Base-by-base conservation (phyloP, 371 early-diverging fungal genomes). In the Syncephalastrum contaminatum region DNA sequence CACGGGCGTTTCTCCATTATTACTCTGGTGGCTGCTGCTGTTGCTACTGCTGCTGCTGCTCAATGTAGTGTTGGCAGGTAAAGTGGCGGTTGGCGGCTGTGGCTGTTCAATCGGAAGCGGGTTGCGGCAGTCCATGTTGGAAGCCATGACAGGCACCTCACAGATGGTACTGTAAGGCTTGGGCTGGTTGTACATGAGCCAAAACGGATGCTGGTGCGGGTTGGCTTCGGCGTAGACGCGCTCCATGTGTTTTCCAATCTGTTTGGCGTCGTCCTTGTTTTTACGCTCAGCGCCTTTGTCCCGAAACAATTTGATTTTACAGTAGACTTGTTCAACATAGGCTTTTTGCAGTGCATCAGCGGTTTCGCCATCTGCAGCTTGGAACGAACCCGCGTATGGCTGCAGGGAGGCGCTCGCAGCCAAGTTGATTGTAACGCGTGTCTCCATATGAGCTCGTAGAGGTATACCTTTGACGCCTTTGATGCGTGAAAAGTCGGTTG, bases 401-500 rank as follows among this genome's bases (percentile, higher is more conserved):
- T 48, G 19, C 52, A 40, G 20, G 19, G 18, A 16, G 15, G n/a
- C 10, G 19, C 18, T 39, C 36, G 48, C n/a, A 20, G 56, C 14
- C 42, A 39, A 24, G 20, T 40, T 18, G 54, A 27, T 12, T 5
- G 47, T 19, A 19, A 47, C 24, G 10, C 55, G 43, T 10, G 67
- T 68, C 25, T 67, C 62, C 53, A 75, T 60, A 18, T 58, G 59
- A 20, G 58, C 66, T 4, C 91, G 80, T 53, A 92, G 71, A 13
- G 90, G 89, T 39, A 91, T 90, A 0, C 92, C 92, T 62, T 91
- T 92, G 59, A 92, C 90, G 10, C 92, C 92, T 62, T 92, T 91
- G 67, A 90, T 88, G 14, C 88, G 70, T 16, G 89, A 87, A 59
- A 92, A 92, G 53, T 92, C 92, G 2, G 92, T 92, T 1, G 91